phyloP scores from a whole-genome alignment of 345 rosid species.

The Geranium rotundifolium region DNA sequence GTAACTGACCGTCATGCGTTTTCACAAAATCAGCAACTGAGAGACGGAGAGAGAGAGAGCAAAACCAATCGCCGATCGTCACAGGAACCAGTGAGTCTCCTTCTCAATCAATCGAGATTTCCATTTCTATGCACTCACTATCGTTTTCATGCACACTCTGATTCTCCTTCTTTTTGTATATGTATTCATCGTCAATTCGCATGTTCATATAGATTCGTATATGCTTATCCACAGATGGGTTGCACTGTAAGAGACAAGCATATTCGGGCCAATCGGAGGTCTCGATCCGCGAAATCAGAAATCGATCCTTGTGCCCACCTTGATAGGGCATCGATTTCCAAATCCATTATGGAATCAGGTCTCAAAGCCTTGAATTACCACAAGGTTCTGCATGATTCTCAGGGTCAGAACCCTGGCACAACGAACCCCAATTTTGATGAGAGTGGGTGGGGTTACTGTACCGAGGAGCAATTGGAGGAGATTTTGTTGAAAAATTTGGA shows the following conservation, averaged over 20 bases:
- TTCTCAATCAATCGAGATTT: background rate
- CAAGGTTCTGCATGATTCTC: constrained; percentile 34
- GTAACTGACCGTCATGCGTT: background rate
- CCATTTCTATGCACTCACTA: background rate
- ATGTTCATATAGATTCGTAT: background rate
- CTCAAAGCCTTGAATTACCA: constrained; percentile 41
- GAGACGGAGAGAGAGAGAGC: background rate
- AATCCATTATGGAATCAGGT: constrained; percentile 49
- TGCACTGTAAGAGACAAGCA: constrained; percentile 13
- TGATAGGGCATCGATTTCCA: constrained; percentile 32
- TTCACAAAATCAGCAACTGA: background rate
- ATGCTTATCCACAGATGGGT: constrained; percentile 3
- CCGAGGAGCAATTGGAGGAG: constrained; percentile 80
- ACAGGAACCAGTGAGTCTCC: background rate
- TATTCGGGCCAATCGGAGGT: constrained; percentile 24
- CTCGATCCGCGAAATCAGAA: constrained; percentile 49
- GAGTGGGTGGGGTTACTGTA: constrained; percentile 71
- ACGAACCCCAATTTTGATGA: constrained; percentile 32
- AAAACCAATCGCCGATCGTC: background rate
- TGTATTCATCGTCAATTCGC: background rate
- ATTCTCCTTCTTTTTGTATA: background rate
- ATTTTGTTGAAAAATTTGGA: constrained; percentile 53
- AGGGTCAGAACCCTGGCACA: constrained; percentile 16
- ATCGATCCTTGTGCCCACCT: constrained; percentile 48
- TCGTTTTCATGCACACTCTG: background rate